Evolutionary conservation across 106 monocot species (phyloP), one percentile per base, ranked within the genome.

Genomic region (Dactylorhiza incarnata): DNA sequence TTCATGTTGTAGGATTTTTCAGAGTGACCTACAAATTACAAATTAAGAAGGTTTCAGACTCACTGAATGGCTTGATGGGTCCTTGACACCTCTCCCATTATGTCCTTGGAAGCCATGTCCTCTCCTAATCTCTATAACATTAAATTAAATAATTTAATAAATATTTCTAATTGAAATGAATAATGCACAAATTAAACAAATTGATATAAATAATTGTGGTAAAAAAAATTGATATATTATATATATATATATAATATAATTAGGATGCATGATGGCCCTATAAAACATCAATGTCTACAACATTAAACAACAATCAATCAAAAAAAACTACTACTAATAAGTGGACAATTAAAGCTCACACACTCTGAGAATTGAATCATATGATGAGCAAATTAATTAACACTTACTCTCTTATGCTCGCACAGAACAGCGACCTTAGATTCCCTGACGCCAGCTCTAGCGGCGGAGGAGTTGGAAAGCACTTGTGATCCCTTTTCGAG

Each of bases 1-100:
- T 37, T 37, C 37, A 37, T 37, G 37, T 37, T 37, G 37, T 37
- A 3, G 37, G 85, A 73, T 71, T 89, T 93, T 17, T 93, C 92
- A 68, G n/a, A 95, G 74, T 45, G 88, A 87, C 82, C 95, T 95
- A 74, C 44, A 19, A 4, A 14, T 68, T 71, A 48, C 16, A 48
- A 71, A 3, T 37, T 3, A 20, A 61, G n/a, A 61, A 15, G 59
- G 24, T 45, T 43, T 26, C 49, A 5, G 26, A 74, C 92, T 92
- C 76, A 95, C 95, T 85, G 84, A 52, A 95, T 83, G 37, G 84
- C 88, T 81, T 92, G 77, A 73, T 87, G 90, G 9, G 95, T 88
- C 74, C 86, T 92, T 17, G 87, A 63, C 24, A 95, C 95, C 78
- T 92, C 90, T 75, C 78, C 81, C 72, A 88, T 83, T 25, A 95